These are phyloP conservation scores for Ustilago cynodontis DNA, from an alignment of 1,284 basidiomycete genomes.

Conservation along the genomic window DNA sequence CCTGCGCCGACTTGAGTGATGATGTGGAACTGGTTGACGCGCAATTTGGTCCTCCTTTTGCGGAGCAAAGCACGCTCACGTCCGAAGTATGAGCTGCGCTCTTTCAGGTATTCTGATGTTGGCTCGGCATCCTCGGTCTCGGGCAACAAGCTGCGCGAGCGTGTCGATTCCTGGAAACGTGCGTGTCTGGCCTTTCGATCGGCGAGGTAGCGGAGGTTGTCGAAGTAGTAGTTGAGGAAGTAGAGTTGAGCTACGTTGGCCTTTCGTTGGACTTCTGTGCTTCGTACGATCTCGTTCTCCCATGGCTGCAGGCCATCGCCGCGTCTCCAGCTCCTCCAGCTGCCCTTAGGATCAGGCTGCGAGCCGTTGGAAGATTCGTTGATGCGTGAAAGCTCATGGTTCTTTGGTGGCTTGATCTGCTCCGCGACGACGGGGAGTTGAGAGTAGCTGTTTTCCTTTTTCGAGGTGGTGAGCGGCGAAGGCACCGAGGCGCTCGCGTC, in stretches of 20 bases:
- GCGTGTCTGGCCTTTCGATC: conserved; percentile 71
- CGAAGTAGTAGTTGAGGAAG: conserved; percentile 70
- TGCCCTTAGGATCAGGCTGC: conserved; percentile 57
- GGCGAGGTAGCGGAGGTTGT: conserved; percentile 65
- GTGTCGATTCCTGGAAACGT: conserved; percentile 78
- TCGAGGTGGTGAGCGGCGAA: conserved; percentile 42
- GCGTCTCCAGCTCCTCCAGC: conserved; percentile 60
- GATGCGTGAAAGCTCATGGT: conserved; percentile 30
- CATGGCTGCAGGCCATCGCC: conserved; percentile 64
- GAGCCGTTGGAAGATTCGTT: conserved; percentile 36
- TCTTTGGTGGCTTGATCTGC: conserved; percentile 34
- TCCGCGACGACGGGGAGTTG: conserved; percentile 31
- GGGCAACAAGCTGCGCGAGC: conserved; percentile 38
- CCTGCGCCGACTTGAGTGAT: conserved; percentile 69
- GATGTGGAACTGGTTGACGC: conserved; percentile 69
- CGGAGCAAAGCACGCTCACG: conserved; percentile 65
- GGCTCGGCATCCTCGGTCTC: conserved; percentile 82
- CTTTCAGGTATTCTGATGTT: conserved; percentile 75
- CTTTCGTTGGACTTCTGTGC: conserved; percentile 65
- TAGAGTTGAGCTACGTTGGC: conserved; percentile 69
- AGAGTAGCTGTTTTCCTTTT: conserved; percentile 45
- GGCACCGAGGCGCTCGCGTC: conserved; percentile 31
- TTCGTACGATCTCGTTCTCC: conserved; percentile 64
- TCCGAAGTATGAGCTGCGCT: conserved; percentile 59
- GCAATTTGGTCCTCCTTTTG: conserved; percentile 66